Evolutionary conservation across 345 rosid genomes (phyloP).

Genomic region (Gossypium longicalyx): DNA sequence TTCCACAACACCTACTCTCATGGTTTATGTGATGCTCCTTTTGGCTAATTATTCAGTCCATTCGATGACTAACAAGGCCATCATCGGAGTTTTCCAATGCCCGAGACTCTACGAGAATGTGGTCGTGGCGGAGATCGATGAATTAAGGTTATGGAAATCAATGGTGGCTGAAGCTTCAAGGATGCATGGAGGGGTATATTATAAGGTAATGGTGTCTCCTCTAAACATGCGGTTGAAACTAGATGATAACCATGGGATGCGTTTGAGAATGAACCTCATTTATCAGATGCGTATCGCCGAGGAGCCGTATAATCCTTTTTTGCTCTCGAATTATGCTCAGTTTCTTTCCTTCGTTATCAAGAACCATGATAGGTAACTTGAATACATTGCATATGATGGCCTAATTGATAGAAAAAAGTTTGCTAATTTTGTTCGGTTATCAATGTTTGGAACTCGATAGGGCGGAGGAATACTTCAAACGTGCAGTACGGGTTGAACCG

Average conservation of each 20-base stretch:
- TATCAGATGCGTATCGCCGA: slow-evolving; percentile 52
- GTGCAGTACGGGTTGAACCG: slow-evolving; percentile 48
- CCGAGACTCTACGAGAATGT: neutral
- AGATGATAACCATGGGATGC: slow-evolving; percentile 44
- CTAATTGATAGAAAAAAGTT: too few relatives aligned
- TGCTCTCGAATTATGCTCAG: slow-evolving; percentile 67
- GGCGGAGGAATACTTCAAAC: slow-evolving; percentile 71
- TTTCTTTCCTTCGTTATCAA: slow-evolving; percentile 51
- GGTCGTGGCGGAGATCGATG: slow-evolving; percentile 10
- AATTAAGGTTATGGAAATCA: slow-evolving; percentile 45
- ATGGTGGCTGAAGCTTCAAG: slow-evolving; percentile 46
- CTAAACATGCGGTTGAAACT: slow-evolving; percentile 36
- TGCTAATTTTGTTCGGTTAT: neutral
- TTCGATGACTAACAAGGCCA: slow-evolving; percentile 35
- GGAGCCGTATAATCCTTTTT: slow-evolving; percentile 57
- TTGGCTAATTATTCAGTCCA: slow-evolving; percentile 60
- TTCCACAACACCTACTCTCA: slow-evolving; percentile 59
- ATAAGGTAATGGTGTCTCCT: slow-evolving; percentile 36
- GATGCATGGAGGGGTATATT: slow-evolving; percentile 25
- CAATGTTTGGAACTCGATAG: slow-evolving; percentile 19
- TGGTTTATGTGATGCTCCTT: slow-evolving; percentile 69
- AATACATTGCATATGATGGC: neutral
- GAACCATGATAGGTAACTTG: slow-evolving; percentile 49
- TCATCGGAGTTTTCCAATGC: neutral
- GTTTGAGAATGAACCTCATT: slow-evolving; percentile 45